Conservation (phyloP, 2,329 filamentous ascomycete species). For the Colletotrichum theobromicola region DNA sequence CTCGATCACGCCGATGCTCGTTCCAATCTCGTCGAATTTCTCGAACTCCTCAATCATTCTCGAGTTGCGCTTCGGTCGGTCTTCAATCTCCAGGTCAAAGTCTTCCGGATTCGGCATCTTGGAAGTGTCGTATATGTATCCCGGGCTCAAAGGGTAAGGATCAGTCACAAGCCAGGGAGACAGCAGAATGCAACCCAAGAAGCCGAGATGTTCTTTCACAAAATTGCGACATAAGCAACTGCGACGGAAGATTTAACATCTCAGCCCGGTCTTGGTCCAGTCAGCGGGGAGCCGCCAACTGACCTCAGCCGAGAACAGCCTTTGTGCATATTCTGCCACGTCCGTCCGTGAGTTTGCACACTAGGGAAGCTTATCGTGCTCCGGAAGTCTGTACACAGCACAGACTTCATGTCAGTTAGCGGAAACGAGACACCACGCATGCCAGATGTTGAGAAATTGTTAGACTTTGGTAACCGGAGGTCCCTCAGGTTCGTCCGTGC, state of each 20-base stretch:
- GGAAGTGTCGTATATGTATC: background rate
- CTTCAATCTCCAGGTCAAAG: background rate
- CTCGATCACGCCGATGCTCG: background rate
- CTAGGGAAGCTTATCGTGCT: background rate
- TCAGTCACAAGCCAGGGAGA: background rate
- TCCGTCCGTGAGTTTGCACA: background rate
- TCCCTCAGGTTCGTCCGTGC: background rate
- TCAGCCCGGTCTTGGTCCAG: background rate
- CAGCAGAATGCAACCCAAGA: background rate
- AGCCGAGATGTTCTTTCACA: background rate
- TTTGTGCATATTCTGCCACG: background rate
- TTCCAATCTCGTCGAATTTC: background rate
- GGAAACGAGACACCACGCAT: background rate
- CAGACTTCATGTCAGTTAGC: background rate
- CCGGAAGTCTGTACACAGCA: background rate
- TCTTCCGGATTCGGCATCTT: background rate
- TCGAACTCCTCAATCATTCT: background rate
- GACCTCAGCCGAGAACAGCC: background rate
- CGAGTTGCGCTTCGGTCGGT: background rate
- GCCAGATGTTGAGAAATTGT: background rate
- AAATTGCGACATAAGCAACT: background rate
- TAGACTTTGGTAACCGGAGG: background rate
- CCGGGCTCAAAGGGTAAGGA: background rate
- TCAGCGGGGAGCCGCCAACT: background rate
- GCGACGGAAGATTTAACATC: background rate